phyloP scores from a whole-genome alignment of 2,329 filamentous ascomycete genomes.

The Sporothrix inflata region DNA sequence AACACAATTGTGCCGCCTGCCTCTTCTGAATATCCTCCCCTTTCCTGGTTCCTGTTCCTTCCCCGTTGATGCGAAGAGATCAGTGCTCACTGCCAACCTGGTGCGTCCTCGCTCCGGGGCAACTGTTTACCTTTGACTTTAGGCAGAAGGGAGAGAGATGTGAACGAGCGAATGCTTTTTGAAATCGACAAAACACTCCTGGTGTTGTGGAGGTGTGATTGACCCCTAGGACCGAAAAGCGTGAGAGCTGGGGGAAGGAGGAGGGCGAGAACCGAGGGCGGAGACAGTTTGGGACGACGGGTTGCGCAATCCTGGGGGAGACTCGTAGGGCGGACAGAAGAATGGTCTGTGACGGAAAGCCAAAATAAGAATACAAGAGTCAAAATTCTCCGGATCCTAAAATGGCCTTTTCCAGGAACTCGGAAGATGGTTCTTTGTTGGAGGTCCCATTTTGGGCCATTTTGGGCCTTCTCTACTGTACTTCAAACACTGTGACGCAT shows the following conservation, averaged over 20 bases:
- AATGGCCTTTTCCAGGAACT: slow-evolving; percentile 15
- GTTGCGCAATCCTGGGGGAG: slow-evolving; percentile 4
- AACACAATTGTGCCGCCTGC: slow-evolving; percentile 11
- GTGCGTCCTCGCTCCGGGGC: not conserved
- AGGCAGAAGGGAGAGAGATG: not conserved
- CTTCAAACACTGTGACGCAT: not conserved
- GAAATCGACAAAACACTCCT: slow-evolving; percentile 20
- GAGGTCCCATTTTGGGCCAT: not conserved
- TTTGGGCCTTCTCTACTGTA: not conserved
- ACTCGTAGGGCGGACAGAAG: not conserved
- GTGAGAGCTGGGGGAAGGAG: not conserved
- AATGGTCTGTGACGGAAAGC: not conserved
- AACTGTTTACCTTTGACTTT: not conserved
- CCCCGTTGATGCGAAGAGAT: slow-evolving; percentile 27
- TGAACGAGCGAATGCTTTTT: not conserved
- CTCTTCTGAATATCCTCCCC: too few relatives aligned
- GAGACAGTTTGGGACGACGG: not conserved
- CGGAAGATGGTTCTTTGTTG: slow-evolving; percentile 12
- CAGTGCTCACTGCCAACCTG: slow-evolving; percentile 17
- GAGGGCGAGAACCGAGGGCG: not conserved
- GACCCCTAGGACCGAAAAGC: slow-evolving; percentile 15
- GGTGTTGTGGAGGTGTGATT: slow-evolving; percentile 28
- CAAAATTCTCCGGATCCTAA: slow-evolving; percentile 13
- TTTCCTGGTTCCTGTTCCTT: slow-evolving; percentile 17
- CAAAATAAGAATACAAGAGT: not conserved